A percentile compares a stretch with the other conserved stretches of the same genome.
phyloP scores from a whole-genome alignment of 768 basidiomycete species.

The Termitomyces sp. region DNA sequence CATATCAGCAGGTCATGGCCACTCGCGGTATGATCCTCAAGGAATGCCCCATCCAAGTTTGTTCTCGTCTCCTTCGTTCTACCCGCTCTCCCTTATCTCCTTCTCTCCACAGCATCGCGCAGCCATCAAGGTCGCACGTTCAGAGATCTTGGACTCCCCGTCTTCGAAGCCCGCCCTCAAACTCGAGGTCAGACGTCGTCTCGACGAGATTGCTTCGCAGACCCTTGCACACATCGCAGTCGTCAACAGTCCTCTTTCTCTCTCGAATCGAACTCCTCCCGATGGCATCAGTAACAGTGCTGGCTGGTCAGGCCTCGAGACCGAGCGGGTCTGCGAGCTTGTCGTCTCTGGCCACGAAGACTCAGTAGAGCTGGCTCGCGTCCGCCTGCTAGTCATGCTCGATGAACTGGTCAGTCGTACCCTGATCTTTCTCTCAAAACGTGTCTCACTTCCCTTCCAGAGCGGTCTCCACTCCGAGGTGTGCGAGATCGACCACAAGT shows the following conservation, averaged over 20 bases:
- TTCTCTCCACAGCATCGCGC: slow-evolving; percentile 58
- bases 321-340: slow-evolving; percentile 89
- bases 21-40: slow-evolving; percentile 86
- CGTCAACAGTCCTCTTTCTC: slow-evolving; percentile 75
- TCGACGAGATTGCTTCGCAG: slow-evolving; percentile 93
- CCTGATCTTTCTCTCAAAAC: not conserved
- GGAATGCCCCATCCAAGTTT: slow-evolving; percentile 81
- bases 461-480: slow-evolving; percentile 87
- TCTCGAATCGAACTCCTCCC: slow-evolving; percentile 71
- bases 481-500: slow-evolving; percentile 92
- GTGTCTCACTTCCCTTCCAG: slow-evolving; percentile 33
- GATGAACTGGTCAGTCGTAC: slow-evolving; percentile 78
- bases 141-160: slow-evolving; percentile 87
- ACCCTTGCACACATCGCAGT: slow-evolving; percentile 93
- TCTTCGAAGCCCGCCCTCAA: slow-evolving; percentile 77
- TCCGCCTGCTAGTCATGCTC: slow-evolving; percentile 86
- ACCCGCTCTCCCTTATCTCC: slow-evolving; percentile 8
- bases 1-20: slow-evolving; percentile 89
- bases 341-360: slow-evolving; percentile 87
- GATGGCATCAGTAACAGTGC: slow-evolving; percentile 72
- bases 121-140: slow-evolving; percentile 85
- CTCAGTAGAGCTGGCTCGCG: slow-evolving; percentile 86
- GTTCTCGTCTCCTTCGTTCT: slow-evolving; percentile 16
- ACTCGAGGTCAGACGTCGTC: slow-evolving; percentile 69
- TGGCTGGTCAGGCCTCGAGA: slow-evolving; percentile 88